These are phyloP conservation scores for Penicillium malachiteum DNA, from an alignment of 495 filamentous ascomycete species.

Conservation along the genomic window DNA sequence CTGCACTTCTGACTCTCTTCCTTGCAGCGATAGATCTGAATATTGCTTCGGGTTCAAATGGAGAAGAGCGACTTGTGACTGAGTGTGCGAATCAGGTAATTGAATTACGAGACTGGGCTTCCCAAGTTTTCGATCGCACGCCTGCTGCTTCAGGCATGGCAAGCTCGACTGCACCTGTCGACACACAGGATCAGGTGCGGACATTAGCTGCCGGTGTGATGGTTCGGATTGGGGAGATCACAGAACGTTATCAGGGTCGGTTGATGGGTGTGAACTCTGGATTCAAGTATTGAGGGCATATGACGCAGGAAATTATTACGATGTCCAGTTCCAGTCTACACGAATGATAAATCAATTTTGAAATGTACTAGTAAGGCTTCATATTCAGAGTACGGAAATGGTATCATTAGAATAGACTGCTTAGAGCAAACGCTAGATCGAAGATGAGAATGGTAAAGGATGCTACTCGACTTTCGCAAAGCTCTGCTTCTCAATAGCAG, in stretches of 20 bases:
- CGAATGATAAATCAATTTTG: no score
- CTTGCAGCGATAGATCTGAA: constrained; percentile 86
- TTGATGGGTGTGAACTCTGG: constrained; percentile 52
- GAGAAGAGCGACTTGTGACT: constrained; percentile 65
- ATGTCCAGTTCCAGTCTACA: no score
- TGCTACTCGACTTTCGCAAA: constrained; percentile 49
- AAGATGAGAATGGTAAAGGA: neutral
- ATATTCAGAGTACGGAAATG: constrained; percentile 6
- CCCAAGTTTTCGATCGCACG: constrained; percentile 62
- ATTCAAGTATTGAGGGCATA: constrained; percentile 40
- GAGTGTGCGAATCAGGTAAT: constrained; percentile 41
- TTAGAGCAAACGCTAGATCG: constrained; percentile 7
- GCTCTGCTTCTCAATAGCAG: constrained; percentile 70
- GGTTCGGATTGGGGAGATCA: constrained; percentile 72
- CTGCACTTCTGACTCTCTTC: constrained; percentile 75
- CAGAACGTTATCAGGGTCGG: constrained; percentile 73
- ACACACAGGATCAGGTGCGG: constrained; percentile 40
- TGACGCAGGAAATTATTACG: no score
- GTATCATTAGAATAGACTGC: constrained; percentile 18
- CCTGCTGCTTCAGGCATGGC: constrained; percentile 30
- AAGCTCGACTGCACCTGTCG: constrained; percentile 35
- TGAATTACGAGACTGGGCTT: constrained; percentile 45
- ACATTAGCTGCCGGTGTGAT: constrained; percentile 77
- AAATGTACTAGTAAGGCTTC: constrained; percentile 20
- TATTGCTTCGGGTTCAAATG: constrained; percentile 51